Evolutionary conservation across 495 filamentous ascomycete genomes (phyloP), one percentile per base, ranked within the genome.

Genomic region (Alectoria sarmentosa): DNA sequence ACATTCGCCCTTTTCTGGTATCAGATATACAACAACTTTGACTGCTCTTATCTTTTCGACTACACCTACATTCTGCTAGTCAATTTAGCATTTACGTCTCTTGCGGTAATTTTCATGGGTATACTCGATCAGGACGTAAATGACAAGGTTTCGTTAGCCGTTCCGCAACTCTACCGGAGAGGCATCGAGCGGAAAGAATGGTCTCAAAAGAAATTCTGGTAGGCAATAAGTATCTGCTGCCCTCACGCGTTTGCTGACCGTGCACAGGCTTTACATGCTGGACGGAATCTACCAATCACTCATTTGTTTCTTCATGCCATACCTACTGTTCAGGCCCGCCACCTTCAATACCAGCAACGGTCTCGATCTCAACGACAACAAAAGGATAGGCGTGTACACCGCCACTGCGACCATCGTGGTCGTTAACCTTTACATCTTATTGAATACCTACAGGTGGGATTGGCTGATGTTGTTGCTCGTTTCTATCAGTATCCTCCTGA

Each of bases 151-250:
- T 96, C 95, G 13, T 79, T 99, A 48, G 92, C 90, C 61, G 92
- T 98, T 60, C 95, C 95, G 37, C 92, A 98, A 73, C 79, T 99
- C 36, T 99, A 99, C 74, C 88, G 93, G 63, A 85, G 95, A 69
- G 95, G 95, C 70, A 98, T 99, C 69, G 90, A 97, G 76, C 88
- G 92, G 63, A 86, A 91, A 73, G 95, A 99, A 79, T 99, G 95
- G 95, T 97, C 95, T 14, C 89, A 95, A 70, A 74, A 79, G 52
- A 99, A 99, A 75, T 99, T 99, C 75, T 99, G 95, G 94, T 96
- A 79, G 70, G 83, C 75, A 44, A 62, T 32, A 4, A 30, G 4
- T 21, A 11, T 26, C 21, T 59, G 32, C 34, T 55, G 17, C 36
- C 9, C 38, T 64, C 26, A 42, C 21, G 21, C 68, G 23, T 26